phyloP scores from a whole-genome alignment of 345 rosid genomes.

The Salix exigua region DNA sequence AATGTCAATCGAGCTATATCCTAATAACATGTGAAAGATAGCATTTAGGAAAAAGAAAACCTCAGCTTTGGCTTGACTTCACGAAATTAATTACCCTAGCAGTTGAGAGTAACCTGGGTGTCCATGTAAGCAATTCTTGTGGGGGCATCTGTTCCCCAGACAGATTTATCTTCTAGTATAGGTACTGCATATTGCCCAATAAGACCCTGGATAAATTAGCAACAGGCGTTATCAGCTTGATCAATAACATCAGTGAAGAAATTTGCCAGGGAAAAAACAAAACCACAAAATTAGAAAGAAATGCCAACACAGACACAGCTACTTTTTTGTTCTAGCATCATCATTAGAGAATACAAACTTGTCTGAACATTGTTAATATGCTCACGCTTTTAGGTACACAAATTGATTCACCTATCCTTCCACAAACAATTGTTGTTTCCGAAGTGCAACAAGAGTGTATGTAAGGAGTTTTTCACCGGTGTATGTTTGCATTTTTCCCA shows the following conservation, averaged over 20 bases:
- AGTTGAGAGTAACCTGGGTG: conserved; percentile 59
- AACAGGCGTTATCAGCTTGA: neutral
- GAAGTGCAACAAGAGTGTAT: too few relatives aligned
- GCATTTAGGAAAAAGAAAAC: neutral
- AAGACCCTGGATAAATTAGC: conserved; percentile 52
- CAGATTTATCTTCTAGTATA: conserved; percentile 87
- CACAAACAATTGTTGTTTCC: too few relatives aligned
- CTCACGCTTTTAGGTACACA: too few relatives aligned
- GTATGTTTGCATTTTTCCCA: too few relatives aligned
- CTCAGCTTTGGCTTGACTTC: neutral
- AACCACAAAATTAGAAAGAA: neutral
- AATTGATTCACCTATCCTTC: too few relatives aligned
- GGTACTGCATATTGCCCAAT: conserved; percentile 98
- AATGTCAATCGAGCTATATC: conserved; percentile 89
- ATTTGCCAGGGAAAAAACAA: neutral
- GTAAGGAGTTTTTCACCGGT: too few relatives aligned
- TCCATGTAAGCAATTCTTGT: conserved; percentile 98
- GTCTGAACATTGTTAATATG: too few relatives aligned
- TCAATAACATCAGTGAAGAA: neutral
- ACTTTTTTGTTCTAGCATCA: too few relatives aligned
- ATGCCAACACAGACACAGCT: neutral
- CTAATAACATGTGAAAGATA: conserved; percentile 33
- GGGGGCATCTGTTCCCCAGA: conserved; percentile 99
- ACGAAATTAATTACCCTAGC: neutral
- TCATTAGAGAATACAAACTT: too few relatives aligned